Base-by-base conservation (phyloP, 2,329 filamentous ascomycete genomes). In the Hypomyces perniciosus region DNA sequence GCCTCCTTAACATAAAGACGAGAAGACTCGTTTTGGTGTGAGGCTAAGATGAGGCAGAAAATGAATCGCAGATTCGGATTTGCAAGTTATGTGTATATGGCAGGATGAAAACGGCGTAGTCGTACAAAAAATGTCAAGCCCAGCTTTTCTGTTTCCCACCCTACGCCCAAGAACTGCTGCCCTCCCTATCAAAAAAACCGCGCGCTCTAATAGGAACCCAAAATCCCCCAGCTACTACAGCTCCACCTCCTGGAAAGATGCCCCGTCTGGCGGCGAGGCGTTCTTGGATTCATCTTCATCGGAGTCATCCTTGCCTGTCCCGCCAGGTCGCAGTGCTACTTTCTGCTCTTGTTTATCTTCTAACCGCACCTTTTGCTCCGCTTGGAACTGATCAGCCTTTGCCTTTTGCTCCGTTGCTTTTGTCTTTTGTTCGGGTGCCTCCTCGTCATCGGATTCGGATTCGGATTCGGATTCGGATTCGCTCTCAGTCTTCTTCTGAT, bases 221-320 rank as follows among this genome's bases (percentile, higher is more conserved):
- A 4, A 37, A 9, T 5, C 12, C 31, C 39, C 3, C 1, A 6
- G 7, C n/a, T 26, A 56, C 60, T 70, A 84, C 59, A 85, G 67
- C 54, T 78, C 79, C 43, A 85, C 80, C 57, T 85, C 79, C 59
- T 84, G 80, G 65, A 85, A 84, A n/a, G 79, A 80, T 5, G 74
- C 73, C 1, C 77, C 76, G 56, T 81, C 79, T 13, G 79, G 74
- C 6, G 77, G 78, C 39, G 70, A 67, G 12, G 70, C 67, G 1
- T 71, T 67, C 55, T 73, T 75, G 43, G 68, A 65, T 5, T 63
- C 62, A 5, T 61, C 59, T 5, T 66, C 64, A 4, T 65, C 65
- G 6, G 57, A 63, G 29, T 67, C 64, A 6, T 69, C 62, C 61
- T 4, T 59, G 53, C 37, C 64, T 60, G n/a, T 59, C 59, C 12